These are phyloP conservation scores for Metschnikowia reukaufii DNA, from an alignment of 805 yeast species.

Conservation along the genomic window DNA sequence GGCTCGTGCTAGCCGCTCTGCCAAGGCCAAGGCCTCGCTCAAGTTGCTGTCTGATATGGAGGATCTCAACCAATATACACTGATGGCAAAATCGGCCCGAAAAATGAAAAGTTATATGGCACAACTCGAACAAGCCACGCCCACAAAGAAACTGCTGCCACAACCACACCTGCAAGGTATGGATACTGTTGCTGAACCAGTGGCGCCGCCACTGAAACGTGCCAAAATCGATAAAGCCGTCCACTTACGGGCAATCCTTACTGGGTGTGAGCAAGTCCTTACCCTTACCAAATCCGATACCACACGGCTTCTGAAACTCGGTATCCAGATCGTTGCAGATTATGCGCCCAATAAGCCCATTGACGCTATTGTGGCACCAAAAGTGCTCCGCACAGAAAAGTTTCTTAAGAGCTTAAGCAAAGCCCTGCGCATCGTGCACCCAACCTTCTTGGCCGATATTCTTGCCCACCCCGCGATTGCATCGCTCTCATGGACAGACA, in stretches of 20 bases:
- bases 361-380: conserved; percentile 72
- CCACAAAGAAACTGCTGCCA: conserved; percentile 10
- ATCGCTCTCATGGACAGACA: conserved; percentile 14
- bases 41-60: conserved; percentile 69
- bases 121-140: conserved; percentile 26
- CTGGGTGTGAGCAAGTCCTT: conserved; percentile 60
- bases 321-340: conserved; percentile 53
- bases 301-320: conserved; percentile 47
- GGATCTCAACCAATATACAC: conserved; percentile 63
- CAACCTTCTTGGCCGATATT: conserved; percentile 38
- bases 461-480: conserved; percentile 34
- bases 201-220: conserved; percentile 15
- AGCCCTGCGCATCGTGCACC: conserved; percentile 54
- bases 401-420: conserved; percentile 69
- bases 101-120: conserved; percentile 40
- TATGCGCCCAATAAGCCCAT: conserved; percentile 34
- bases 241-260: conserved; percentile 51
- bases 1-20: conserved; percentile 43
- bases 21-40: conserved; percentile 64
- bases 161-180: too few species aligned
- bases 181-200: too few species aligned
- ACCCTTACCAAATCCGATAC: conserved; percentile 44
- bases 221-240: conserved; percentile 16
- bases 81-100: conserved; percentile 44
- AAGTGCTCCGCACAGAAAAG: conserved; percentile 81